phyloP scores from a whole-genome alignment of 163 green algal species.

The Scenedesmus sp. region DNA sequence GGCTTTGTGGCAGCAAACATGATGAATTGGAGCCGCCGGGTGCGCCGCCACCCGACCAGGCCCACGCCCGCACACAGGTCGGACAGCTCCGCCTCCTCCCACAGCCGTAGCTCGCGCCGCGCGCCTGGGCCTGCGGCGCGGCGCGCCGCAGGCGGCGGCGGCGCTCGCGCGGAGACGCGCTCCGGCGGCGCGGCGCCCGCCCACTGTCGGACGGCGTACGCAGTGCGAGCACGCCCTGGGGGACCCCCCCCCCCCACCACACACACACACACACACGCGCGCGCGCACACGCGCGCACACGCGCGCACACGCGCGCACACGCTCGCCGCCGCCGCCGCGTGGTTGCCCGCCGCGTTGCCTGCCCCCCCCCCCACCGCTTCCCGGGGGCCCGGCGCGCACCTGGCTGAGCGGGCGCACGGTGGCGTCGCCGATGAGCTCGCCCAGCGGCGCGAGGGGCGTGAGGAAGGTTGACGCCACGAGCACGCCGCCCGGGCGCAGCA shows the following conservation, averaged over 20 bases:
- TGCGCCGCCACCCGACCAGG: slow-evolving; percentile 5
- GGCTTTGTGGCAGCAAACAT: slow-evolving; percentile 34
- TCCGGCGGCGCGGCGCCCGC: no score
- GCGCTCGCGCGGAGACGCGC: no score
- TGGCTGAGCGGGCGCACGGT: slow-evolving; percentile 73
- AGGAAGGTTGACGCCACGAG: slow-evolving; percentile 97
- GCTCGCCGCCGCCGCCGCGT: no score
- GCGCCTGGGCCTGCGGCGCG: background rate
- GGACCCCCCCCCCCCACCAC: no score
- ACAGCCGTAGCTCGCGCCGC: slow-evolving; percentile 1
- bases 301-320: no score
- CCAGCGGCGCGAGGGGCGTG: slow-evolving; percentile 74
- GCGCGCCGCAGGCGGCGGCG: background rate
- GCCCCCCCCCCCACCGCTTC: no score
- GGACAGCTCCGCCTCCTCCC: slow-evolving; percentile 41
- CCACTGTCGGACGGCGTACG: no score
- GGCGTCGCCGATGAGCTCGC: slow-evolving; percentile 79
- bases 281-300: no score
- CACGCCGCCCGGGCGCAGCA: slow-evolving; percentile 91
- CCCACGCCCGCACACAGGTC: slow-evolving; percentile 24
- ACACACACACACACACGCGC: no score
- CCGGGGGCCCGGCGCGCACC: no score
- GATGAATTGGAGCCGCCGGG: slow-evolving; percentile 17
- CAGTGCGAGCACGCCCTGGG: no score
- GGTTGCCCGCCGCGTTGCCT: no score